Conservation (phyloP, 2,329 filamentous ascomycete genomes). For the Alternaria arborescens region DNA sequence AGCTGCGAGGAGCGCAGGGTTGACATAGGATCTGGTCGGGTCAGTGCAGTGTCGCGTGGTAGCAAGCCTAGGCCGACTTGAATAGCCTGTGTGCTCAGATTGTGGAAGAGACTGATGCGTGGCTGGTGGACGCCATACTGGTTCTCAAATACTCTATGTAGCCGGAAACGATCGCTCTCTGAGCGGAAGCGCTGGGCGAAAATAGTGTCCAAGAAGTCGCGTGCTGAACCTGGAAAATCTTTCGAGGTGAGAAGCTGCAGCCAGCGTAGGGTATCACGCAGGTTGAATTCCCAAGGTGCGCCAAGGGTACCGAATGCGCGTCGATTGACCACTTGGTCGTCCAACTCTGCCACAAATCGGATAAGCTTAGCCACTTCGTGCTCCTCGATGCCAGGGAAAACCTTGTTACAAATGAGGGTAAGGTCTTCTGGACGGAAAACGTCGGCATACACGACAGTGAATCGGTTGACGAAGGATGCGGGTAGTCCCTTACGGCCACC, state of each 20-base stretch:
- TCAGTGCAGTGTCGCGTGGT: conserved; percentile 61
- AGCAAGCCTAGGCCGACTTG: conserved; percentile 84
- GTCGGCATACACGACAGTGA: conserved; percentile 97
- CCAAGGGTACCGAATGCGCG: conserved; percentile 64
- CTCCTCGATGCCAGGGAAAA: conserved; percentile 71
- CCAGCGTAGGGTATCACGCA: conserved; percentile 91
- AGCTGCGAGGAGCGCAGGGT: conserved; percentile 62
- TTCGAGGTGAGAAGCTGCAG: conserved; percentile 72
- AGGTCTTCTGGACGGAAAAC: conserved; percentile 84
- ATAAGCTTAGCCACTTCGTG: conserved; percentile 74
- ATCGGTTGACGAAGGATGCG: conserved; percentile 96
- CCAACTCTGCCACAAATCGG: conserved; percentile 80
- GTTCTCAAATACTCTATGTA: conserved; percentile 72
- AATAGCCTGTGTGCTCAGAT: conserved; percentile 69
- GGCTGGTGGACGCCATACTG: conserved; percentile 63
- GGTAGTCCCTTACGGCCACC: conserved; percentile 94
- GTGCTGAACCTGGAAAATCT: conserved; percentile 65
- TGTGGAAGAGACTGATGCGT: conserved; percentile 68
- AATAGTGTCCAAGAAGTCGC: conserved; percentile 82
- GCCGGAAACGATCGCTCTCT: conserved; percentile 69
- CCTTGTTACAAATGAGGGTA: conserved; percentile 78
- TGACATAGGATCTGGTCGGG: conserved; percentile 37
- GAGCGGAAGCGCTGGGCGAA: conserved; percentile 89
- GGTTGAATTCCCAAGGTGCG: conserved; percentile 94
- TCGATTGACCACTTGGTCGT: conserved; percentile 71